These are phyloP conservation scores for Vaccinium myrtillus DNA, from an alignment of 148 eudicot genomes.

Conservation along the genomic window DNA sequence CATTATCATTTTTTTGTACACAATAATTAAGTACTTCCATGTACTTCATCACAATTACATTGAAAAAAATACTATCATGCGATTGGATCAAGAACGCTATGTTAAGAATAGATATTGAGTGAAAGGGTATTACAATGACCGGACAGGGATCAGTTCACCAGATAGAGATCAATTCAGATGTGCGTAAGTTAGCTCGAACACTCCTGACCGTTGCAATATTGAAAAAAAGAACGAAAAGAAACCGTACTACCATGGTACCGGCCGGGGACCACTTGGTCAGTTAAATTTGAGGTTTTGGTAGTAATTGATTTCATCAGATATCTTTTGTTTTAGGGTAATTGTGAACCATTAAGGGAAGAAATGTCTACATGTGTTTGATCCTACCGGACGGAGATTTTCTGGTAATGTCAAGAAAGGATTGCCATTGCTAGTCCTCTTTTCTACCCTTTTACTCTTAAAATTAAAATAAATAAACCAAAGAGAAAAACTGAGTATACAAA, in stretches of 20 bases:
- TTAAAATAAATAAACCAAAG: not conserved
- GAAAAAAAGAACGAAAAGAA: no score
- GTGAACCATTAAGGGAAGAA: not conserved
- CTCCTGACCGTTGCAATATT: no score
- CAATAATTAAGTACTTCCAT: no score
- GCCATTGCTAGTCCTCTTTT: not conserved
- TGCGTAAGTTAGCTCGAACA: no score
- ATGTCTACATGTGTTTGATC: not conserved
- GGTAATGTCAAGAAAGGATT: not conserved
- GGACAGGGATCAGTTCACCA: no score
- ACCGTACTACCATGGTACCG: no score
- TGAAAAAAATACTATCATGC: not conserved
- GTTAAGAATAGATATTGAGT: not conserved
- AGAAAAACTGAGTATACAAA: not conserved
- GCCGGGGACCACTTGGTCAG: no score
- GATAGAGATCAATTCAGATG: no score
- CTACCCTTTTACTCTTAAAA: not conserved
- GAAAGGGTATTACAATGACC: not conserved
- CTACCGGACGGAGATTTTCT: not conserved
- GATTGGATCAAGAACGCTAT: not conserved
- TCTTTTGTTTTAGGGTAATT: not conserved
- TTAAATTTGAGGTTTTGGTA: not conserved
- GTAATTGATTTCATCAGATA: not conserved
- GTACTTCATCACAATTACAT: not conserved
- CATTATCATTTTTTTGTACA: not conserved